Evolutionary conservation across 176 grass and related monocot species (phyloP).

Genomic region (Calamus simplicifolius): DNA sequence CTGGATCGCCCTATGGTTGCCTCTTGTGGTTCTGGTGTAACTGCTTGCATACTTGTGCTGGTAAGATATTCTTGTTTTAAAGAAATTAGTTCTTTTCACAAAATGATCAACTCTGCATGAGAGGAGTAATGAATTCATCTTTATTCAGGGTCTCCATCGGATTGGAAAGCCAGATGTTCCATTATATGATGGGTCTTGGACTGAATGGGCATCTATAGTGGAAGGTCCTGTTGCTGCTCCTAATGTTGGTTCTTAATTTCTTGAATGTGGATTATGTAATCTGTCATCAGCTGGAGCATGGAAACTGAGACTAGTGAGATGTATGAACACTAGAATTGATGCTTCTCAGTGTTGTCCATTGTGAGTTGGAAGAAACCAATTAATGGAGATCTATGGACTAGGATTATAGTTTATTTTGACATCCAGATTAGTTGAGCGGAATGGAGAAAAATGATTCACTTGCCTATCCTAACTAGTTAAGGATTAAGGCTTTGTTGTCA

Average conservation of each 20-base stretch:
- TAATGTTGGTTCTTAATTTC: constrained; percentile 28
- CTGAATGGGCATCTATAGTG: constrained; percentile 45
- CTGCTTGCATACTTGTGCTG: constrained; percentile 65
- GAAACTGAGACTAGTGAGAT: no score
- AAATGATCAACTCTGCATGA: no score
- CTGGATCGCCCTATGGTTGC: constrained; percentile 46
- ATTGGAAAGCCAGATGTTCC: constrained; percentile 59
- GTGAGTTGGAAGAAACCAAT: no score
- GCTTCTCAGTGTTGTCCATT: no score
- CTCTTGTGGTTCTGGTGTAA: constrained; percentile 61
- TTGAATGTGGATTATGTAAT: background rate
- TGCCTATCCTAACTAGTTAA: no score
- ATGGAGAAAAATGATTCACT: no score
- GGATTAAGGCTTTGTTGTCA: no score
- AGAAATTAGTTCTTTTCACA: background rate
- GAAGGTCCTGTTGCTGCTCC: constrained; percentile 39
- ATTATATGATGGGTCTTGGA: constrained; percentile 89
- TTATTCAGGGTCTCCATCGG: constrained; percentile 57
- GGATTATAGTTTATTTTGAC: no score
- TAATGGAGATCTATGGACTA: no score
- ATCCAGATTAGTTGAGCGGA: no score
- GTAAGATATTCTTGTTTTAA: constrained; percentile 17
- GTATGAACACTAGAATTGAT: no score
- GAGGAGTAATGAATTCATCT: background rate
- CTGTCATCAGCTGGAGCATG: no score